Evolutionary conservation across 164 flowering plant species (phyloP).

Genomic region (Vitis cinerea): DNA sequence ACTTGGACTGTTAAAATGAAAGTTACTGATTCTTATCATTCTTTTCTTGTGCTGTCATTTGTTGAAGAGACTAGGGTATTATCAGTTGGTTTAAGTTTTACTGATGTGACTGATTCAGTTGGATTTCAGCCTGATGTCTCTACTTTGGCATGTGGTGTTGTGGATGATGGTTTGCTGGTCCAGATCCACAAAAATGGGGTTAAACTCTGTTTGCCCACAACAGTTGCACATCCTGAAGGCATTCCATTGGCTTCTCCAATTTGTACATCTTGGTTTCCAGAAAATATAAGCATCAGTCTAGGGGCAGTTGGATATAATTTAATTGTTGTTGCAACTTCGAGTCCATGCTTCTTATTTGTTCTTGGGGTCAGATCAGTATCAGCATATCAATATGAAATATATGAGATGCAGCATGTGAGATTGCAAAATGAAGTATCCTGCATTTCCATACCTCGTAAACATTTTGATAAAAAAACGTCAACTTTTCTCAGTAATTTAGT

Average conservation of each 20-base stretch:
- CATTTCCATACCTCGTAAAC: constrained; percentile 67
- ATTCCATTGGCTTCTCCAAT: constrained; percentile 62
- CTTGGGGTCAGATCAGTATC: constrained; percentile 66
- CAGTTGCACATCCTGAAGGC: constrained; percentile 72
- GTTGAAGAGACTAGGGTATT: constrained; percentile 97
- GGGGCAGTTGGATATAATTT: constrained; percentile 77
- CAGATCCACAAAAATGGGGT: constrained; percentile 79
- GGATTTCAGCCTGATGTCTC: constrained; percentile 87
- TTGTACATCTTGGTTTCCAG: constrained; percentile 73
- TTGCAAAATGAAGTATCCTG: constrained; percentile 84
- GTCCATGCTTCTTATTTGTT: constrained; percentile 69
- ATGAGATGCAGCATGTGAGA: constrained; percentile 67
- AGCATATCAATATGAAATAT: constrained; percentile 57
- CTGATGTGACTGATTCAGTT: constrained; percentile 90
- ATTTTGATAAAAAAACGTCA: constrained; percentile 19
- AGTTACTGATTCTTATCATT: constrained; percentile 59
- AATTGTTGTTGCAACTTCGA: constrained; percentile 82
- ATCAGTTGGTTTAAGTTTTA: constrained; percentile 86
- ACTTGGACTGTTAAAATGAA: constrained; percentile 86
- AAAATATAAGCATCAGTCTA: constrained; percentile 63
- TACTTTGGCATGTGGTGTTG: constrained; percentile 90
- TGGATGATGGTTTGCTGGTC: constrained; percentile 70
- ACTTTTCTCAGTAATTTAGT: constrained; percentile 18
- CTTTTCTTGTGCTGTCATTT: constrained; percentile 91
- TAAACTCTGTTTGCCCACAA: constrained; percentile 82